Evolutionary conservation across 1,139 yeast genomes (phyloP).

Genomic region (Debaryomyces subglobosus): DNA sequence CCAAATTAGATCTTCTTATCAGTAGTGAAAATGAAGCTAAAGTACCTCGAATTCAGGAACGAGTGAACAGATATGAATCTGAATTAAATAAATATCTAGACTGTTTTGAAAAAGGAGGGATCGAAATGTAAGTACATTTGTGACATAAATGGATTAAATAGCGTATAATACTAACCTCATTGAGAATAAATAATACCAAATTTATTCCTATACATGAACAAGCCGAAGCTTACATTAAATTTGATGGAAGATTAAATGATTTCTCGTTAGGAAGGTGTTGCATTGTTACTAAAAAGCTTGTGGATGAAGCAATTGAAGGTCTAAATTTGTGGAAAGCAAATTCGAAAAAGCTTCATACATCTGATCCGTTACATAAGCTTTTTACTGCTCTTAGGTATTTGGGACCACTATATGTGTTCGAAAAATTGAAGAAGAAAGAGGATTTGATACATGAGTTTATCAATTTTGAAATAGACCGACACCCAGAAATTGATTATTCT

Average conservation of each 20-base stretch:
- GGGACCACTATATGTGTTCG: slow-evolving; percentile 27
- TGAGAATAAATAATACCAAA: neutral
- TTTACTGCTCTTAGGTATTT: slow-evolving; percentile 20
- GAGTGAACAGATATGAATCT: slow-evolving; percentile 8
- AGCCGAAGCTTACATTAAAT: slow-evolving; percentile 20
- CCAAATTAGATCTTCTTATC: slow-evolving; percentile 11
- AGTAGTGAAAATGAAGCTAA: slow-evolving; percentile 6
- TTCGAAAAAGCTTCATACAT: neutral
- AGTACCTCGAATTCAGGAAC: slow-evolving; percentile 1
- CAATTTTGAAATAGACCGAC: slow-evolving; percentile 14
- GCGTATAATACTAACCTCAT: neutral
- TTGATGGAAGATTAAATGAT: slow-evolving; percentile 18
- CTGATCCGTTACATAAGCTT: slow-evolving; percentile 16
- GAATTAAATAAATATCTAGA: slow-evolving; percentile 5
- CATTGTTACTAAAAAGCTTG: slow-evolving; percentile 11
- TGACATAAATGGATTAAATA: neutral
- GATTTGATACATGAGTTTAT: slow-evolving; percentile 12
- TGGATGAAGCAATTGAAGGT: slow-evolving; percentile 10
- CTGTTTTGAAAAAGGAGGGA: neutral
- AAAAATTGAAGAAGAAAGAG: slow-evolving; percentile 14
- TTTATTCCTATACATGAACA: slow-evolving; percentile 23
- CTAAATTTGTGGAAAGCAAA: slow-evolving; percentile 11
- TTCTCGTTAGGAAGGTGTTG: slow-evolving; percentile 22
- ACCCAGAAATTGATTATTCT: slow-evolving; percentile 20
- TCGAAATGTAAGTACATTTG: neutral